Evolutionary conservation across 2,329 filamentous ascomycete genomes (phyloP).

Genomic region (Talaromyces atroroseus): DNA sequence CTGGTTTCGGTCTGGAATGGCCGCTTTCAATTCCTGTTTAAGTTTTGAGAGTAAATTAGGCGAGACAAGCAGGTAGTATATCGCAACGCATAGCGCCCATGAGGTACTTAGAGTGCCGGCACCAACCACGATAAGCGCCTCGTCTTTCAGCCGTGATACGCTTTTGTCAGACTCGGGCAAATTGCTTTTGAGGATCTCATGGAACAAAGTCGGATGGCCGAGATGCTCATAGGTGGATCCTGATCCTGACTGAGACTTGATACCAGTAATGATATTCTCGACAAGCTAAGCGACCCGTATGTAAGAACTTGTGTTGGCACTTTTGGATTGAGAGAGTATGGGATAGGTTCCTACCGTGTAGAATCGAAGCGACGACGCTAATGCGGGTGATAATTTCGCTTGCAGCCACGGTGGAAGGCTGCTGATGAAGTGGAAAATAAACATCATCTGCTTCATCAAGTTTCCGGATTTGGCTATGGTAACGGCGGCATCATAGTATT

Average conservation of each 20-base stretch:
- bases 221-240: background rate
- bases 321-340: no score
- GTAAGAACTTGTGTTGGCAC: no score
- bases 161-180: slow-evolving; percentile 1
- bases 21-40: background rate
- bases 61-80: background rate
- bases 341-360: no score
- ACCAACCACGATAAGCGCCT: slow-evolving; percentile 16
- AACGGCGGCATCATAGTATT: no score
- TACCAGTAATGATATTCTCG: background rate
- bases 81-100: background rate
- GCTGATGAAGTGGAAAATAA: no score
- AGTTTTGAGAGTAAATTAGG: background rate
- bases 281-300: background rate
- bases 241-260: background rate
- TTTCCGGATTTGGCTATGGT: no score
- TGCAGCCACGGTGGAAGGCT: no score
- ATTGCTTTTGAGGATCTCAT: background rate
- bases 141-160: slow-evolving; percentile 20
- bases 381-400: no score
- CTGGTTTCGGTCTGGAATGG: background rate
- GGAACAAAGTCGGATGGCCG: background rate
- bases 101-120: slow-evolving; percentile 3
- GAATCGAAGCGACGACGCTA: no score
- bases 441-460: no score